These are phyloP conservation scores for Thermothielavioides terrestris DNA, from an alignment of 495 filamentous ascomycete genomes.

Conservation along the genomic window DNA sequence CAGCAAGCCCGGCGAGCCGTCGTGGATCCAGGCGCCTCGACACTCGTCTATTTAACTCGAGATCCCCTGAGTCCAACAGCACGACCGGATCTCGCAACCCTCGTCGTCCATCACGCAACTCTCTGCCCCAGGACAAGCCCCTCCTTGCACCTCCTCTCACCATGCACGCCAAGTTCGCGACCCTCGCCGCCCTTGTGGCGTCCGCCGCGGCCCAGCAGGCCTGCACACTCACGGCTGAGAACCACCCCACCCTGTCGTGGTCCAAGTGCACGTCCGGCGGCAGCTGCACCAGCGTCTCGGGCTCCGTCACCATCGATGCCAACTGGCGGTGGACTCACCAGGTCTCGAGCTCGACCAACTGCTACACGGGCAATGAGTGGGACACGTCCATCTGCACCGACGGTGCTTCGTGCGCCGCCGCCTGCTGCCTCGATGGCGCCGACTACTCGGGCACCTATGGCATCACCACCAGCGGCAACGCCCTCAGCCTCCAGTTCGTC, in stretches of 20 bases:
- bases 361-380: constrained; percentile 46
- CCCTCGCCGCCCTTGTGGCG: constrained; percentile 37
- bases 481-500: constrained; percentile 47
- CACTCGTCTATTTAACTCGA: constrained; percentile 20
- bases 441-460: constrained; percentile 43
- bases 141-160: constrained; percentile 3
- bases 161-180: constrained; percentile 29
- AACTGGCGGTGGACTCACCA: constrained; percentile 48
- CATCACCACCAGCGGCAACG: constrained; percentile 38
- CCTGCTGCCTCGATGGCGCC: constrained; percentile 43
- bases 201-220: constrained; percentile 45
- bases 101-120: constrained; percentile 19
- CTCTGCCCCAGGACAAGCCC: constrained; percentile 1
- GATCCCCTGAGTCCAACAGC: not conserved
- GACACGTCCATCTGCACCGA: constrained; percentile 31
- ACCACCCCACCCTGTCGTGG: constrained; percentile 50
- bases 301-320: constrained; percentile 39
- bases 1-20: constrained; percentile 13
- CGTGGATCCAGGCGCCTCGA: not conserved
- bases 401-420: constrained; percentile 30
- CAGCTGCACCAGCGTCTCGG: constrained; percentile 37
- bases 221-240: constrained; percentile 48
- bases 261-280: constrained; percentile 46
- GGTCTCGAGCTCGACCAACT: constrained; percentile 32
- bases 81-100: constrained; percentile 15